These are phyloP conservation scores for Capsicum pubescens DNA, from an alignment of 257 asterid genomes.

Conservation along the genomic window DNA sequence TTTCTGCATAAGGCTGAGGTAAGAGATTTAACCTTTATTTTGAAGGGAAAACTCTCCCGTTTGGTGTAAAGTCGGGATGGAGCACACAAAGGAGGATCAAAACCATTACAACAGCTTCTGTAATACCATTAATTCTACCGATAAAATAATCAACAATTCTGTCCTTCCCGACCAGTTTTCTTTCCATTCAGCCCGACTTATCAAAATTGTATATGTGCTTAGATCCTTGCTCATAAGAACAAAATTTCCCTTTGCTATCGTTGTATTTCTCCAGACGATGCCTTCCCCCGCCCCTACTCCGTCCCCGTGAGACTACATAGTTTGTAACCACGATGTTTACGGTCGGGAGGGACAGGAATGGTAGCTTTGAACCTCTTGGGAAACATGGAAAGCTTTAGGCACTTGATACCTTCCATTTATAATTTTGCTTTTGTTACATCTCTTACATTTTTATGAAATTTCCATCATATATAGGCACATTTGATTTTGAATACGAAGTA, in stretches of 20 bases:
- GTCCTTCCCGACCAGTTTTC: neutral
- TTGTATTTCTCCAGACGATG: neutral
- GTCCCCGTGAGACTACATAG: neutral
- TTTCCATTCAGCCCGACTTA: neutral
- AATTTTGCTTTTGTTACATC: neutral
- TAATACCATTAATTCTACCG: neutral
- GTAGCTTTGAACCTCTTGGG: neutral
- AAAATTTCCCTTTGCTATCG: neutral
- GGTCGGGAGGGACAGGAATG: neutral
- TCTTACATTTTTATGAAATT: neutral
- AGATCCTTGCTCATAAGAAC: neutral
- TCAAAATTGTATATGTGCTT: neutral
- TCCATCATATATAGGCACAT: too few relatives aligned
- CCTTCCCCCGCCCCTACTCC: neutral
- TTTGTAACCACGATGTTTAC: neutral
- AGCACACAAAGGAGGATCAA: neutral
- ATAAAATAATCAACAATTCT: neutral
- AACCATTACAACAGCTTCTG: neutral
- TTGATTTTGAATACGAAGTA: too few relatives aligned
- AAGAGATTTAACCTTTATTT: too few relatives aligned
- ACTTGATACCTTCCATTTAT: neutral
- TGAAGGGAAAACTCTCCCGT: neutral
- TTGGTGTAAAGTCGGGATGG: neutral
- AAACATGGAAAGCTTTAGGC: neutral
- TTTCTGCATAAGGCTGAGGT: too few relatives aligned